A percentile compares a stretch with the other conserved stretches of the same genome.
These are phyloP conservation scores for Debaryomyces castellii DNA, from an alignment of 805 yeast genomes.

Conservation along the genomic window DNA sequence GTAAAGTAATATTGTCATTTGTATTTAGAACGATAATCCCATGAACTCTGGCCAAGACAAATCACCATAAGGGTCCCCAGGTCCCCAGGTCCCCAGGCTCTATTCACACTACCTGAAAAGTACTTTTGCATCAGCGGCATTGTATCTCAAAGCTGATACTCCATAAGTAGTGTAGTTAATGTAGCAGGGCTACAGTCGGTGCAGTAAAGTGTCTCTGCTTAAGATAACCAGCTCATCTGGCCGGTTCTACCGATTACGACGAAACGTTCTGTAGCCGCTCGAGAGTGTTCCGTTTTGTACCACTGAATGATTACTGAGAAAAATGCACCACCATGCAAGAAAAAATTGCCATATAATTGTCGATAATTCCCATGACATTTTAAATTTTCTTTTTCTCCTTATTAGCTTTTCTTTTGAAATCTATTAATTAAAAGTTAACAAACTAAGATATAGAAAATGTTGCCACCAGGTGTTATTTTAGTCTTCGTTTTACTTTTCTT, in stretches of 20 bases:
- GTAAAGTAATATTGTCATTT: neutral
- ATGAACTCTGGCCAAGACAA: neutral
- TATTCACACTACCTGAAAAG: too few relatives aligned
- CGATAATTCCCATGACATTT: neutral
- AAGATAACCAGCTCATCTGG: neutral
- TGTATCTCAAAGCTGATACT: neutral
- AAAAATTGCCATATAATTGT: slow-evolving; percentile 3
- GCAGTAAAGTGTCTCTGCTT: neutral
- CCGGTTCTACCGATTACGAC: neutral
- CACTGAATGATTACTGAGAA: neutral
- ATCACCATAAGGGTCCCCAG: neutral
- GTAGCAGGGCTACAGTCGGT: neutral
- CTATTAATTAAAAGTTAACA: slow-evolving; percentile 7
- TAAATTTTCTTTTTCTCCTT: slow-evolving; percentile 1
- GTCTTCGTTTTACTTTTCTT: slow-evolving; percentile 60
- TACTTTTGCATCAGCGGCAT: too few relatives aligned
- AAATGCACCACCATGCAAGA: slow-evolving; percentile 1
- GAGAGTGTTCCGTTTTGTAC: slow-evolving; percentile 1
- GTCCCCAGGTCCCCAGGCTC: too few relatives aligned
- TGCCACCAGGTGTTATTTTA: slow-evolving; percentile 74
- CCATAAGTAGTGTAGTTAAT: neutral
- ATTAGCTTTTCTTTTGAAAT: slow-evolving; percentile 7
- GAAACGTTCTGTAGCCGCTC: slow-evolving; percentile 1
- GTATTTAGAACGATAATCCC: too few relatives aligned
- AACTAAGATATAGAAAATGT: slow-evolving; percentile 40